These are phyloP conservation scores for Arachis monticola DNA, from an alignment of 331 rosid genomes.

Conservation along the genomic window DNA sequence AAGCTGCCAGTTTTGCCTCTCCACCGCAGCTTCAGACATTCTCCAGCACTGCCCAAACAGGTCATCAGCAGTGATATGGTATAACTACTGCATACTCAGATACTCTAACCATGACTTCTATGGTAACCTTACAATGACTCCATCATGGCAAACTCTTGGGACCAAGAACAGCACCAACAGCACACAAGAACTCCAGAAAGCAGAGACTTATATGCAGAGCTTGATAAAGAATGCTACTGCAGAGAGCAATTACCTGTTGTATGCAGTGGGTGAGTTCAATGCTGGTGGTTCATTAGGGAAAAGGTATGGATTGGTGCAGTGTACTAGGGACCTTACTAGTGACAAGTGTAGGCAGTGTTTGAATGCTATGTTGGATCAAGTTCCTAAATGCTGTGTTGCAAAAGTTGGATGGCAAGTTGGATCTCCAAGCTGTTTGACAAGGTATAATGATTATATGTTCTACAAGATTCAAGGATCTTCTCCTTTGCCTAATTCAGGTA, in stretches of 20 bases:
- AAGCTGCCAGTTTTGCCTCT: conserved; percentile 48
- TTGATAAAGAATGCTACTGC: conserved; percentile 36
- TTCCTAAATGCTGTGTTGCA: conserved; percentile 39
- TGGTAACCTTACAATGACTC: conserved; percentile 31
- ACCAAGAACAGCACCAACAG: neutral
- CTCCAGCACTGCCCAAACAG: conserved; percentile 35
- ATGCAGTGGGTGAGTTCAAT: conserved; percentile 33
- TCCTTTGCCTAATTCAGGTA: conserved; percentile 38
- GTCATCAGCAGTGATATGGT: conserved; percentile 41
- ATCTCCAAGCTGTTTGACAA: conserved; percentile 44
- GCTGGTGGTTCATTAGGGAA: neutral
- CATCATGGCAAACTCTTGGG: conserved; percentile 22
- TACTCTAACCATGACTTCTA: conserved; percentile 44
- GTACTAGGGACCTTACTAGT: conserved; percentile 39
- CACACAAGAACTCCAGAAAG: conserved; percentile 18
- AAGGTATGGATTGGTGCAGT: conserved; percentile 50
- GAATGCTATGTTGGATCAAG: conserved; percentile 36
- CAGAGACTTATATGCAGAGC: conserved; percentile 31
- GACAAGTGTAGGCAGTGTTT: conserved; percentile 38
- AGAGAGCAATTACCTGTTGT: conserved; percentile 30
- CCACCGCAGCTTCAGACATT: conserved; percentile 38
- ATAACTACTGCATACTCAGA: conserved; percentile 43
- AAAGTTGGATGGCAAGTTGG: conserved; percentile 43
- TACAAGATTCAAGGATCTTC: conserved; percentile 32
- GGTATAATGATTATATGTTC: conserved; percentile 41